phyloP scores from a whole-genome alignment of 352 stramenopile genomes.

The Pythium periplocum region DNA sequence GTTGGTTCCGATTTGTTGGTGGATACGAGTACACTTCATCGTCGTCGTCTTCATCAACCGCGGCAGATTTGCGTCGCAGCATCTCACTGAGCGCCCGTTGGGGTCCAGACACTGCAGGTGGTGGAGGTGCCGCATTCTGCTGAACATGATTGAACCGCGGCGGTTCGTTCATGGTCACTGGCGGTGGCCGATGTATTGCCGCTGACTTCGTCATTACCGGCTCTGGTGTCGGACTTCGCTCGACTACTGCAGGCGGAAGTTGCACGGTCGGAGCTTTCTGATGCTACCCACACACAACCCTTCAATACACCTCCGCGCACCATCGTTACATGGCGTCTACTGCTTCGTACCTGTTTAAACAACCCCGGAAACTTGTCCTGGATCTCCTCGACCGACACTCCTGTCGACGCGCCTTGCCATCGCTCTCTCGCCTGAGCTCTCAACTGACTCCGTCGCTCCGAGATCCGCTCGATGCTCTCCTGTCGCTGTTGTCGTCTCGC shows the following conservation, averaged over 20 bases:
- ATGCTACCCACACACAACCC: too few relatives aligned
- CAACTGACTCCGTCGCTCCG: constrained; percentile 29
- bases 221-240: too few relatives aligned
- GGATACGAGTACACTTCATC: constrained; percentile 3
- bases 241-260: too few relatives aligned
- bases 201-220: too few relatives aligned
- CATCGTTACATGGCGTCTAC: not conserved
- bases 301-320: too few relatives aligned
- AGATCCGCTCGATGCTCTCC: constrained; percentile 16
- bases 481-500: constrained; percentile 16
- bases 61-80: constrained; percentile 9
- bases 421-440: constrained; percentile 29
- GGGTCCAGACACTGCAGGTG: constrained; percentile 4
- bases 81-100: constrained; percentile 16
- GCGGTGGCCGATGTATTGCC: not conserved
- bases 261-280: too few relatives aligned
- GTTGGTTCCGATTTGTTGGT: constrained; percentile 20
- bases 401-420: constrained; percentile 20
- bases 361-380: constrained; percentile 33
- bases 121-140: too few relatives aligned
- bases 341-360: constrained; percentile 28
- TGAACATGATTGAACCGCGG: too few relatives aligned
- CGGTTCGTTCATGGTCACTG: not conserved
- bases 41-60: constrained; percentile 8
- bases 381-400: constrained; percentile 28